Evolutionary conservation across 2,329 filamentous ascomycete genomes (phyloP).

Genomic region (Diplodia intermedia): DNA sequence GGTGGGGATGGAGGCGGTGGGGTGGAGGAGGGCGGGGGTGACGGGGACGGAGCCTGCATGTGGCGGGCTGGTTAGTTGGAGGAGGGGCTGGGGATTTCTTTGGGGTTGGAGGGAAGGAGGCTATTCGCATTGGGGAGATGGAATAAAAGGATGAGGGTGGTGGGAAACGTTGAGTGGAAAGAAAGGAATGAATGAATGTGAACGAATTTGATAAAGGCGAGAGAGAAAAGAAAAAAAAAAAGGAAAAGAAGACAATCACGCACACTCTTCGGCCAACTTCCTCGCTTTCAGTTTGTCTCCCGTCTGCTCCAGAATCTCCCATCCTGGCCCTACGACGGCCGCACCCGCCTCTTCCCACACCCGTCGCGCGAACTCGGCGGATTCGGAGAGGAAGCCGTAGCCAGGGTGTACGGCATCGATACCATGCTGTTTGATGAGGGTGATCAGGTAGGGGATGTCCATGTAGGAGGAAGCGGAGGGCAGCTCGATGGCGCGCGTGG

Average conservation of each 20-base stretch:
- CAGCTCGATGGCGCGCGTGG: slow-evolving; percentile 60
- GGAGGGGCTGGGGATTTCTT: not conserved
- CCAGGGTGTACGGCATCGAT: slow-evolving; percentile 66
- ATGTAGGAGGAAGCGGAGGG: slow-evolving; percentile 61
- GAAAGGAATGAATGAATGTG: too few species aligned
- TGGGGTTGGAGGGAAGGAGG: too few species aligned
- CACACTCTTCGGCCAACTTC: slow-evolving; percentile 58
- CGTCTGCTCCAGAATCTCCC: slow-evolving; percentile 63
- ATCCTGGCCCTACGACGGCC: slow-evolving; percentile 62
- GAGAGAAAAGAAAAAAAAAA: not conserved
- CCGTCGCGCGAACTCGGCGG: slow-evolving; percentile 56
- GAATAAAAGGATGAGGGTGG: too few species aligned
- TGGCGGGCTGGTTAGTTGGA: not conserved
- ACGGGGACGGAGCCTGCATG: slow-evolving; percentile 56
- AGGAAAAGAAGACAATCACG: not conserved
- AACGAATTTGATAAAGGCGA: not conserved
- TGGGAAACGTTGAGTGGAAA: too few species aligned
- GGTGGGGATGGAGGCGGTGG: slow-evolving; percentile 53
- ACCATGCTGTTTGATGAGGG: slow-evolving; percentile 55
- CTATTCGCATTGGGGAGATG: too few species aligned
- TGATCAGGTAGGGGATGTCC: slow-evolving; percentile 57
- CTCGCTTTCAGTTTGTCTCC: slow-evolving; percentile 65
- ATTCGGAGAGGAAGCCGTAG: slow-evolving; percentile 69
- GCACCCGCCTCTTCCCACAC: slow-evolving; percentile 59
- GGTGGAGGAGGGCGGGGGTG: slow-evolving; percentile 54